Conservation (phyloP, 768 basidiomycete species). For the Tulasnella sp. region DNA sequence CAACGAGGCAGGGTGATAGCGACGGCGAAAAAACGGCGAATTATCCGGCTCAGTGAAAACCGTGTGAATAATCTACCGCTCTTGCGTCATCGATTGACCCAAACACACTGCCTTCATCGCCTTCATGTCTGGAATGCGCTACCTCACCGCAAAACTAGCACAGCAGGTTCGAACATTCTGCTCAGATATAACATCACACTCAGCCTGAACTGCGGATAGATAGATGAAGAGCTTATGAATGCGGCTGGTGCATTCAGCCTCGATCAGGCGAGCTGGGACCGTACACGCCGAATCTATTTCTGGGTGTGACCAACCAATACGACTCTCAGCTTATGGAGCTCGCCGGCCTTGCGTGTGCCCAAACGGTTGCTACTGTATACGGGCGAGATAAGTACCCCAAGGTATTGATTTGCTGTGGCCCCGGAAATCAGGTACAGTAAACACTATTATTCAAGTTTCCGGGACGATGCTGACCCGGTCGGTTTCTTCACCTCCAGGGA, state of each 20-base stretch:
- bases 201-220: constrained; percentile 33
- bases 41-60: too few species aligned
- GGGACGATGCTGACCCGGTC: neutral
- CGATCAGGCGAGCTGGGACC: constrained; percentile 56
- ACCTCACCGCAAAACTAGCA: constrained; percentile 57
- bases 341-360: constrained; percentile 88
- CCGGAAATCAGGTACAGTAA: constrained; percentile 72
- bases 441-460: neutral
- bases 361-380: constrained; percentile 71
- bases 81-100: too few species aligned
- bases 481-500: constrained; percentile 31
- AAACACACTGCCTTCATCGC: too few species aligned
- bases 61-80: too few species aligned
- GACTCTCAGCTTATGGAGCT: constrained; percentile 80
- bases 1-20: too few species aligned
- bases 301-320: neutral
- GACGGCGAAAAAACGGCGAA: too few species aligned
- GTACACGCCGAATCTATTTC: neutral
- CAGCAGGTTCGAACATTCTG: constrained; percentile 45
- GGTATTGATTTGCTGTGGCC: constrained; percentile 92
- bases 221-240: constrained; percentile 91
- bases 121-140: constrained; percentile 37
- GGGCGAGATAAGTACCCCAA: constrained; percentile 50
- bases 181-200: neutral
- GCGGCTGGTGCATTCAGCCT: constrained; percentile 81